Evolutionary conservation across 202 grass and related monocot species (phyloP), one percentile per base, ranked within the genome.

Genomic region (Panicum hallii): DNA sequence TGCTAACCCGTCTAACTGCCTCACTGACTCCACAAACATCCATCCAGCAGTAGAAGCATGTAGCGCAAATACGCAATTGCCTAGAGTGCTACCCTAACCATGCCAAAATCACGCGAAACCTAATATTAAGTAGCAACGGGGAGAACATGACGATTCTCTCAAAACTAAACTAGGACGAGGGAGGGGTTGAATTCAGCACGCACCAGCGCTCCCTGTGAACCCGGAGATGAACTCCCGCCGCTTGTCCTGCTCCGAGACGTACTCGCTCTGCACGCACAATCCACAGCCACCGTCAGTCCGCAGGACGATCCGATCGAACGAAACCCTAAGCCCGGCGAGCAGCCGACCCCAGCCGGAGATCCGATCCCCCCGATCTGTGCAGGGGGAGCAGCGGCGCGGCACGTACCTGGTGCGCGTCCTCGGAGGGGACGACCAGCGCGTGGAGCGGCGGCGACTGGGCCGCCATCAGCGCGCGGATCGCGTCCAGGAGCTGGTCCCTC

Each of bases 161-260:
- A 4, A 17, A 53, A 32, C 20, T 12, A 74, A 58, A 82, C 30
- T 55, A 67, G n/a, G 34, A 72, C 11, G 12, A 9, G 1, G 7
- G 34, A 42, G 57, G 26, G 22, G 44, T 38, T 50, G 26, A 58
- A 74, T 32, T 58, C n/a, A 5, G 26, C 34, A 86, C 88, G 79
- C 41, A 94, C 96, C 96, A 63, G 96, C 91, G 70, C 96, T 99
- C 40, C 96, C 96, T 4, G 84, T 96, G 81, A 99, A 96, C 55
- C 93, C 96, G 43, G 96, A 94, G 77, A 99, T 79, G 55, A 96
- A 96, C 54, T 87, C 60, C 67, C 93, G 80, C 76, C 93, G 89
- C 88, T 99, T 96, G 79, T 99, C 96, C 91, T 88, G 89, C 67
- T 92, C 90, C n/a, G 96, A 99, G 48, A 99, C 96, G 76, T 99